Conservation (phyloP, 768 basidiomycete genomes). For the Auricularia auricula-judae region DNA sequence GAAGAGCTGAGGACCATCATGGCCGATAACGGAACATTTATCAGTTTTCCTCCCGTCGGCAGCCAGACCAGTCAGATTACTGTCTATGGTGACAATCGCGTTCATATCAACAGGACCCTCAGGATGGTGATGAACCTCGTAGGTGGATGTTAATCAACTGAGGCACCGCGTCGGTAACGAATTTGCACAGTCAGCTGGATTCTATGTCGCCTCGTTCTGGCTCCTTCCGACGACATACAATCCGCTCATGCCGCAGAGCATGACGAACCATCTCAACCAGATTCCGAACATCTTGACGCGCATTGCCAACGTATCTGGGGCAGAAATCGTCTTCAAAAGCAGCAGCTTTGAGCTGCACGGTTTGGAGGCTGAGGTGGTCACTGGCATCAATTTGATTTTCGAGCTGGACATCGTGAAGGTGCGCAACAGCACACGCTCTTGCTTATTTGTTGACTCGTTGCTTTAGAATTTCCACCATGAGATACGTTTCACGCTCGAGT, state of each 20-base stretch:
- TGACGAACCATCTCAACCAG: constrained; percentile 65
- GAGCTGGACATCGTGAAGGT: constrained; percentile 91
- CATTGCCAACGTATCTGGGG: constrained; percentile 76
- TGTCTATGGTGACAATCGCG: constrained; percentile 86
- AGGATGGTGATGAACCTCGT: constrained; percentile 92
- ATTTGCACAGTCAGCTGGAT: constrained; percentile 68
- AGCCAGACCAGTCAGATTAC: constrained; percentile 88
- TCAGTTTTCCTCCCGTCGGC: constrained; percentile 87
- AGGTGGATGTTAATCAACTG: constrained; percentile 22
- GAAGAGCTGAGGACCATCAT: constrained; percentile 89
- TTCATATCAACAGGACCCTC: constrained; percentile 90
- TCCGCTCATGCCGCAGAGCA: constrained; percentile 69
- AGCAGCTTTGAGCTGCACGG: constrained; percentile 98
- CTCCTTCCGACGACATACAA: constrained; percentile 90
- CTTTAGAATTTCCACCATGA: constrained; percentile 85
- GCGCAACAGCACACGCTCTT: constrained; percentile 10
- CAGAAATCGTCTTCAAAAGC: constrained; percentile 92
- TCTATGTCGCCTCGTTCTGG: constrained; percentile 97
- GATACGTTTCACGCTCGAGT: constrained; percentile 95
- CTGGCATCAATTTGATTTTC: constrained; percentile 74
- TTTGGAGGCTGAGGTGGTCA: constrained; percentile 79
- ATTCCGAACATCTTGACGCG: constrained; percentile 78
- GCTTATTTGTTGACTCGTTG: constrained; percentile 3
- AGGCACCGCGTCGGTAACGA: background rate
- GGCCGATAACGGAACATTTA: constrained; percentile 93